Evolutionary conservation across 345 rosid species (phyloP).

Genomic region (Populus euphratica): DNA sequence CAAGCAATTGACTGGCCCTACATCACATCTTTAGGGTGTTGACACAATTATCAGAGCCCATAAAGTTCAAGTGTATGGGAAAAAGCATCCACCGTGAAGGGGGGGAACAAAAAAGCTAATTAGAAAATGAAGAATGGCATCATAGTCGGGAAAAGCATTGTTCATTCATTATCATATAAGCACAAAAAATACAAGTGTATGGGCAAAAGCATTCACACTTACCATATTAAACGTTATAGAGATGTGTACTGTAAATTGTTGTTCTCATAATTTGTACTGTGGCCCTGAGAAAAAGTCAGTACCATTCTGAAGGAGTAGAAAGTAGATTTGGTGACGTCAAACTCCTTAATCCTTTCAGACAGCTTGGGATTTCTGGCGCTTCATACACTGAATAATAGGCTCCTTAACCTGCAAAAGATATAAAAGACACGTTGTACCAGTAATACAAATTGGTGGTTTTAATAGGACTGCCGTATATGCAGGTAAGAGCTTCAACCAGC

Average conservation of each 20-base stretch:
- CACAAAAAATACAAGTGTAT: neutral
- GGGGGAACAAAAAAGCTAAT: neutral
- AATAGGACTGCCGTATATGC: no score
- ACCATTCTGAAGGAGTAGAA: neutral
- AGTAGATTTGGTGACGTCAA: neutral
- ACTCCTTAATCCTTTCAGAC: conserved; percentile 17
- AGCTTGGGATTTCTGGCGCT: conserved; percentile 77
- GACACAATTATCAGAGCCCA: neutral
- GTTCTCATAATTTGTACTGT: neutral
- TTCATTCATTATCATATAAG: neutral
- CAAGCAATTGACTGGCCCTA: neutral
- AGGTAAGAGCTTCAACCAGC: neutral
- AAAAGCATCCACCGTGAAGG: neutral
- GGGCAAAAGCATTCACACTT: neutral
- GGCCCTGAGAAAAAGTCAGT: neutral
- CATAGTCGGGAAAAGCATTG: neutral
- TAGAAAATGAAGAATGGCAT: neutral
- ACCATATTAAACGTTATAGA: neutral
- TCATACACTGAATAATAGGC: conserved; percentile 68
- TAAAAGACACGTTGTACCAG: neutral
- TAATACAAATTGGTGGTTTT: neutral
- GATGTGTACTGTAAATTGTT: neutral
- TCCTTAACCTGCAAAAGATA: conserved; percentile 68
- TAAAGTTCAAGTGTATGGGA: neutral
- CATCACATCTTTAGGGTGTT: neutral